These are phyloP conservation scores for Citrus australasica DNA, from an alignment of 345 rosid species.

Conservation along the genomic window DNA sequence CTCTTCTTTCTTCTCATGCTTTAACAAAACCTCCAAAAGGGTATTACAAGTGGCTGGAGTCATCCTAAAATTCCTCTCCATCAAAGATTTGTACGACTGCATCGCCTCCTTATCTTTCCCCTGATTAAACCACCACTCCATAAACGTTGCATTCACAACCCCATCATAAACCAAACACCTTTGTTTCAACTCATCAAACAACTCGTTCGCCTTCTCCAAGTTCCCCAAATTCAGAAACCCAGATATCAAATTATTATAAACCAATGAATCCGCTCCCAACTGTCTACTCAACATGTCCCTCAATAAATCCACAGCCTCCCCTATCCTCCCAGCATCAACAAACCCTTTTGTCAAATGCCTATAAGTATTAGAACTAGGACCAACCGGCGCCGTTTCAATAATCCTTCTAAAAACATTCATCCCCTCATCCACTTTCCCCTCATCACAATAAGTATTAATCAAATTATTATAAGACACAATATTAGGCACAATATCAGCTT, in stretches of 20 bases:
- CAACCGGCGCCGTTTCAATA: constrained; percentile 68
- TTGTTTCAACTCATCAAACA: constrained; percentile 79
- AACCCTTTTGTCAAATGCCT: constrained; percentile 94
- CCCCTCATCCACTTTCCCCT: constrained; percentile 72
- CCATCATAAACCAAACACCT: constrained; percentile 91
- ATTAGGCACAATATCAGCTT: constrained; percentile 78
- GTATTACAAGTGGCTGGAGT: constrained; percentile 79
- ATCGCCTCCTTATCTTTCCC: constrained; percentile 82
- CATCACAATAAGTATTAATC: constrained; percentile 85
- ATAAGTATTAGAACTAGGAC: constrained; percentile 80
- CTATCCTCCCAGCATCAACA: constrained; percentile 67
- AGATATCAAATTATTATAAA: constrained; percentile 69
- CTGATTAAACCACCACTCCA: constrained; percentile 96
- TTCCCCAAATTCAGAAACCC: constrained; percentile 79
- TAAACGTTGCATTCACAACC: constrained; percentile 72
- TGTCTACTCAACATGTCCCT: constrained; percentile 89
- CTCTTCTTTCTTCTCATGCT: constrained; percentile 58
- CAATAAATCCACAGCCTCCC: constrained; percentile 74
- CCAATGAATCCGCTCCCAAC: constrained; percentile 91
- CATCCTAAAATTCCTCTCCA: constrained; percentile 78
- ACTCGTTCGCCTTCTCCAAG: constrained; percentile 77
- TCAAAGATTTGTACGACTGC: constrained; percentile 72
- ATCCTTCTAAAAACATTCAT: constrained; percentile 65
- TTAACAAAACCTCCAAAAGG: constrained; percentile 76
- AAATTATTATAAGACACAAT: constrained; percentile 89